phyloP scores from a whole-genome alignment of 176 grass and related monocot species.

The Puya raimondii region DNA sequence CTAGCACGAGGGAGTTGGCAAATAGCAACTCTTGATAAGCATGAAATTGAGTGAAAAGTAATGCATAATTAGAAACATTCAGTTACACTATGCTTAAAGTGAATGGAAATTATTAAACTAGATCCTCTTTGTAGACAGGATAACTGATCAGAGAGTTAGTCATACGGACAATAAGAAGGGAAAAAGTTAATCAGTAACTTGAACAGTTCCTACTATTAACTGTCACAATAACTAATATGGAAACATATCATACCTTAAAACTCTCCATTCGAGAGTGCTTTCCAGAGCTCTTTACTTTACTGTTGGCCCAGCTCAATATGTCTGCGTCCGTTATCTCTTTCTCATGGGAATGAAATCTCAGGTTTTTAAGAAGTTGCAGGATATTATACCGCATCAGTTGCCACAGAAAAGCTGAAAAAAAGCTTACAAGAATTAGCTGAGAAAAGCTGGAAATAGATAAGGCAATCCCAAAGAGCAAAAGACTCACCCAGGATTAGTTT shows the following conservation, averaged over 20 bases:
- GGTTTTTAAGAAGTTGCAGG: constrained; percentile 61
- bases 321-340: constrained; percentile 56
- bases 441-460: too few species aligned
- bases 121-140: too few species aligned
- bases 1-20: too few species aligned
- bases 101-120: too few species aligned
- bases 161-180: too few species aligned
- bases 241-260: constrained; percentile 45
- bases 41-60: neutral
- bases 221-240: neutral
- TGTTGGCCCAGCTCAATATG: constrained; percentile 69
- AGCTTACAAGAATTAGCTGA: neutral
- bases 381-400: constrained; percentile 77
- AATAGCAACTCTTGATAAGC: too few species aligned
- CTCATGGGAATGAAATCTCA: constrained; percentile 54
- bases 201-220: neutral
- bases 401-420: constrained; percentile 60
- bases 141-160: too few species aligned
- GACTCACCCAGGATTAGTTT: constrained; percentile 88
- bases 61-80: constrained; percentile 18
- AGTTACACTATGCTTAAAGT: too few species aligned
- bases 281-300: constrained; percentile 52
- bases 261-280: constrained; percentile 45
- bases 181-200: neutral
- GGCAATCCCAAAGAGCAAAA: neutral